Evolutionary conservation across 2,329 filamentous ascomycete genomes (phyloP).

Genomic region (Fusarium siculi): DNA sequence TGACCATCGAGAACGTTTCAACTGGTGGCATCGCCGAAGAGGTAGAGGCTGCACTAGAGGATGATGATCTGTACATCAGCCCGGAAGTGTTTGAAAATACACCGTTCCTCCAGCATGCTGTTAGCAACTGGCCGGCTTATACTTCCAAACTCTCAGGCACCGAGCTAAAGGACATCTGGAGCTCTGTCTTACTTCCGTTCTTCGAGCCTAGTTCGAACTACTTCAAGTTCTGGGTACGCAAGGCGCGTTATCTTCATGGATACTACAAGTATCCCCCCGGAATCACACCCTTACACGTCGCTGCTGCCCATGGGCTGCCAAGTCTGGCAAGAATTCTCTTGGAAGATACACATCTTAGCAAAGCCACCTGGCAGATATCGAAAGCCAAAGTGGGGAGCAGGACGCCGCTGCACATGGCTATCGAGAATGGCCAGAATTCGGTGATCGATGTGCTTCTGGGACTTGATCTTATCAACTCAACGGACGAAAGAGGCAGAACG

Average conservation of each 20-base stretch:
- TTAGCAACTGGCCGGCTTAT: neutral
- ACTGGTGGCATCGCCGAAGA: fast-evolving
- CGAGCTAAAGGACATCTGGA: fast-evolving
- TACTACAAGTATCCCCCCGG: neutral
- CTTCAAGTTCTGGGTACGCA: neutral
- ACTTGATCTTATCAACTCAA: neutral
- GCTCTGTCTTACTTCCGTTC: fast-evolving
- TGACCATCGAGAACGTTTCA: fast-evolving
- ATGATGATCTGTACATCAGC: neutral
- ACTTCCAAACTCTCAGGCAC: fast-evolving
- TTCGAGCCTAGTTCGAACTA: neutral
- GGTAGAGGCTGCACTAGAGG: neutral
- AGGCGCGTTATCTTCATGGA: neutral
- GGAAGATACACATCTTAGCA: fast-evolving
- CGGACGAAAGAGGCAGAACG: neutral
- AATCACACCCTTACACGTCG: neutral
- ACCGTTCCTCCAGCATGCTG: neutral
- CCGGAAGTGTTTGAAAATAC: neutral
- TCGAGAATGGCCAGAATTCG: neutral
- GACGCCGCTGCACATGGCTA: neutral
- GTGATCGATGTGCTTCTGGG: fast-evolving
- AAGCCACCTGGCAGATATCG: neutral
- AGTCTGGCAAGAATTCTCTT: fast-evolving
- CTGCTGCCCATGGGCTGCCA: fast-evolving
- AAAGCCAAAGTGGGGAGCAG: neutral